These are phyloP conservation scores for Pugionium dolabratum DNA, from an alignment of 345 rosid genomes.

Conservation along the genomic window DNA sequence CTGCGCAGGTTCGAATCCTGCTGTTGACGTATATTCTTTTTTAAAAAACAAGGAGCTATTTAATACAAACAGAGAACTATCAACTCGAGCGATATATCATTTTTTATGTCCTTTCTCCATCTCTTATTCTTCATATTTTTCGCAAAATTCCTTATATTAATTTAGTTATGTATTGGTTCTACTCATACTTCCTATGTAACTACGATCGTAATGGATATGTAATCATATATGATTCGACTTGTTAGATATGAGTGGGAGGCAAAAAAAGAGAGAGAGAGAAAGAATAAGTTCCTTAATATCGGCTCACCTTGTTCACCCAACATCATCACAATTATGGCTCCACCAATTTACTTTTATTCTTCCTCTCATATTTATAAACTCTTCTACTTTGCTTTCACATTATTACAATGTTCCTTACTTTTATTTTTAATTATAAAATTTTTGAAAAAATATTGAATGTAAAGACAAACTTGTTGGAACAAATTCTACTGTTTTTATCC, in stretches of 20 bases:
- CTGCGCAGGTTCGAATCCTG: conserved; percentile 99
- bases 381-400: conserved; percentile 7
- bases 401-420: no score
- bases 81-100: neutral
- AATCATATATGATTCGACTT: conserved; percentile 31
- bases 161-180: neutral
- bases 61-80: neutral
- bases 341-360: conserved; percentile 26
- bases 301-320: conserved; percentile 37
- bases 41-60: no score
- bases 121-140: conserved; percentile 9
- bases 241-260: conserved; percentile 42
- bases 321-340: conserved; percentile 39
- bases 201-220: conserved; percentile 28
- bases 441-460: no score
- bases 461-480: neutral
- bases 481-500: neutral
- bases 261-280: conserved; percentile 24
- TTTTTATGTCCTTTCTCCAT: neutral
- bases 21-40: conserved; percentile 65
- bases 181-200: conserved; percentile 28
- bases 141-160: neutral
- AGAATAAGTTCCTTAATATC: conserved; percentile 40
- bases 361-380: neutral
- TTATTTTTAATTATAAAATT: no score